Percentiles rank a stretch among this genome's conserved stretches.
phyloP scores from a whole-genome alignment of 2,329 filamentous ascomycete species.

The Aureobasidium vineae region DNA sequence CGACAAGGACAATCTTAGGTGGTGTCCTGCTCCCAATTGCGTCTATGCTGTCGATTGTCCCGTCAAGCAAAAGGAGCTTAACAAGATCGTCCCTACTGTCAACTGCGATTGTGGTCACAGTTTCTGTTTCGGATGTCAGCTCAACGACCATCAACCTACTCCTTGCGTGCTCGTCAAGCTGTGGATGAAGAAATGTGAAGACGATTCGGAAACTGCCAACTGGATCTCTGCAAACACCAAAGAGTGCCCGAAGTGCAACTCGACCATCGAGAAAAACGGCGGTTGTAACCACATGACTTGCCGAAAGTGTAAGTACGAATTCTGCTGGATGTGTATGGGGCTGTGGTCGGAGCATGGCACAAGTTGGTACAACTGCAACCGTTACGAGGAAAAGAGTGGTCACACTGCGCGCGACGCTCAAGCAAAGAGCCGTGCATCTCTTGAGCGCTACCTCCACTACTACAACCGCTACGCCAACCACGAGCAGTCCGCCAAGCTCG shows the following conservation, averaged over 20 bases:
- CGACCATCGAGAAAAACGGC: slow-evolving; percentile 98
- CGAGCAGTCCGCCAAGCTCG: slow-evolving; percentile 93
- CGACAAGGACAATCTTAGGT: slow-evolving; percentile 91
- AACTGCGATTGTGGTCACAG: slow-evolving; percentile 77
- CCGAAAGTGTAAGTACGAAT: slow-evolving; percentile 91
- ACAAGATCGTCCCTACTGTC: slow-evolving; percentile 84
- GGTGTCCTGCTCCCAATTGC: slow-evolving; percentile 98
- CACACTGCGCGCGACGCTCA: slow-evolving; percentile 87
- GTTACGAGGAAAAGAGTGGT: slow-evolving; percentile 94
- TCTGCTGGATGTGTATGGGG: slow-evolving; percentile 99
- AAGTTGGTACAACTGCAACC: slow-evolving; percentile 99
- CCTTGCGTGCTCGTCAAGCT: slow-evolving; percentile 88
- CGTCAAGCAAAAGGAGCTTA: slow-evolving; percentile 83
- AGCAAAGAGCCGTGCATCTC: slow-evolving; percentile 80
- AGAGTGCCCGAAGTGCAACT: slow-evolving; percentile 92
- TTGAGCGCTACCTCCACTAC: slow-evolving; percentile 97
- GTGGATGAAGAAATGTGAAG: slow-evolving; percentile 98
- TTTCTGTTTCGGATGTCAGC: slow-evolving; percentile 94
- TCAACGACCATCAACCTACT: slow-evolving; percentile 87
- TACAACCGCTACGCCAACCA: slow-evolving; percentile 99
- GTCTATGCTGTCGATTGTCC: slow-evolving; percentile 86
- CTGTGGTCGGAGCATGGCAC: slow-evolving; percentile 98
- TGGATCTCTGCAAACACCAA: slow-evolving; percentile 99
- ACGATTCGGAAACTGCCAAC: slow-evolving; percentile 97
- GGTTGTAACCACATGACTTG: slow-evolving; percentile 99